A percentile compares a stretch with the other conserved stretches of the same genome.
These are phyloP conservation scores for Hydnum rufescens DNA, from an alignment of 768 basidiomycete genomes.

Conservation along the genomic window DNA sequence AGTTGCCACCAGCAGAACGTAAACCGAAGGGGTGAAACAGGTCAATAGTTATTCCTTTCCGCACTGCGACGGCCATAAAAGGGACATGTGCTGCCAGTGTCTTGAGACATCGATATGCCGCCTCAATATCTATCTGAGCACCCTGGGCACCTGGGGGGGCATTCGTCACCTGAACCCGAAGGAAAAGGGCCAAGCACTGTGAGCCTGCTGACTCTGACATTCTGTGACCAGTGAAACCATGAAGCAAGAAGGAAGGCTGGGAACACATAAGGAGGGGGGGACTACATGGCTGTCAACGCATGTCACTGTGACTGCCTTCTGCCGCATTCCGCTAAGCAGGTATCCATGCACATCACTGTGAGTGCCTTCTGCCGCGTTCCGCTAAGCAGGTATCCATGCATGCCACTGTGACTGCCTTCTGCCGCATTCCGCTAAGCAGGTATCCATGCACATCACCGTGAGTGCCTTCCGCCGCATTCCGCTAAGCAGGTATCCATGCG, in stretches of 20 bases:
- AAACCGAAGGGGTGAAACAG: not conserved
- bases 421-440: not conserved
- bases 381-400: too few relatives aligned
- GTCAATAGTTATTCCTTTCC: not conserved
- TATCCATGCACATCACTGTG: not conserved
- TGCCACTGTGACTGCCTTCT: not conserved
- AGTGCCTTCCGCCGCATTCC: not conserved
- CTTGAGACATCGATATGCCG: conserved; percentile 7
- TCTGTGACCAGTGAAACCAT: not conserved
- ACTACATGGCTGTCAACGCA: not conserved
- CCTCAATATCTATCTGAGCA: conserved; percentile 12
- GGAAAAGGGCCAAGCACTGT: not conserved
- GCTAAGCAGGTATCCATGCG: too few relatives aligned
- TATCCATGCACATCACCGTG: too few relatives aligned
- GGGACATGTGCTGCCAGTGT: conserved; percentile 6
- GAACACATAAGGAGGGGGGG: not conserved
- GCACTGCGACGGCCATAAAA: conserved; percentile 4
- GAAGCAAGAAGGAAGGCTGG: not conserved
- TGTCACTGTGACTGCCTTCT: not conserved
- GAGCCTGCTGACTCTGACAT: too few relatives aligned
- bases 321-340: too few relatives aligned
- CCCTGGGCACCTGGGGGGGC: conserved; percentile 15
- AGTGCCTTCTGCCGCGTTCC: not conserved
- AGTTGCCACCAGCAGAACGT: too few relatives aligned
- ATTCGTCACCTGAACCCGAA: conserved; percentile 9